These are phyloP conservation scores for Gnaphalium uliginosum DNA, from an alignment of 129 eudicot species.

Conservation along the genomic window DNA sequence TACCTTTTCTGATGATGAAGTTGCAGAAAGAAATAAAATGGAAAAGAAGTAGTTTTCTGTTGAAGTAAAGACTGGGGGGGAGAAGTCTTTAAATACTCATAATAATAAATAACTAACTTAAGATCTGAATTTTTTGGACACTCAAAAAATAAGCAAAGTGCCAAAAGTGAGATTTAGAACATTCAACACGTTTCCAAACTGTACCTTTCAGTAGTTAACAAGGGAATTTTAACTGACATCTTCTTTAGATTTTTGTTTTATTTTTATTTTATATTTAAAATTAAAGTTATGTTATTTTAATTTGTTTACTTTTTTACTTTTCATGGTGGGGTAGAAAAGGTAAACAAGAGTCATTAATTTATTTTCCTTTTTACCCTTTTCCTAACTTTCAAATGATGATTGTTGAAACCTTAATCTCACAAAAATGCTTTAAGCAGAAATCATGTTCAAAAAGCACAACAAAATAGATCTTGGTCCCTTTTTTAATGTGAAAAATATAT, in stretches of 20 bases:
- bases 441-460: neutral
- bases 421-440: neutral
- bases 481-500: neutral
- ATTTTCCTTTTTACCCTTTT: neutral
- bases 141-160: conserved; percentile 64
- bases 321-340: no score
- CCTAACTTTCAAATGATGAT: neutral
- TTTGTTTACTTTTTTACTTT: neutral
- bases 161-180: conserved; percentile 45
- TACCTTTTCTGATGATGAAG: conserved; percentile 29
- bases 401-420: neutral
- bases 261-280: neutral
- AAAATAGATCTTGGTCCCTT: neutral
- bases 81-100: conserved; percentile 39
- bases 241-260: neutral
- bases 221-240: conserved; percentile 36
- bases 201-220: conserved; percentile 55
- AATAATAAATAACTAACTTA: conserved; percentile 13
- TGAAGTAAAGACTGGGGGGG: conserved; percentile 22
- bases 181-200: conserved; percentile 47
- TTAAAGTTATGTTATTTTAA: neutral
- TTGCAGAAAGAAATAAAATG: conserved; percentile 19
- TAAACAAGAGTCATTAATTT: no score
- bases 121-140: conserved; percentile 33
- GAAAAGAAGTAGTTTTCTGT: conserved; percentile 26